Conservation (phyloP, 2,329 filamentous ascomycete genomes). For the Alternaria hordeiaustralica region DNA sequence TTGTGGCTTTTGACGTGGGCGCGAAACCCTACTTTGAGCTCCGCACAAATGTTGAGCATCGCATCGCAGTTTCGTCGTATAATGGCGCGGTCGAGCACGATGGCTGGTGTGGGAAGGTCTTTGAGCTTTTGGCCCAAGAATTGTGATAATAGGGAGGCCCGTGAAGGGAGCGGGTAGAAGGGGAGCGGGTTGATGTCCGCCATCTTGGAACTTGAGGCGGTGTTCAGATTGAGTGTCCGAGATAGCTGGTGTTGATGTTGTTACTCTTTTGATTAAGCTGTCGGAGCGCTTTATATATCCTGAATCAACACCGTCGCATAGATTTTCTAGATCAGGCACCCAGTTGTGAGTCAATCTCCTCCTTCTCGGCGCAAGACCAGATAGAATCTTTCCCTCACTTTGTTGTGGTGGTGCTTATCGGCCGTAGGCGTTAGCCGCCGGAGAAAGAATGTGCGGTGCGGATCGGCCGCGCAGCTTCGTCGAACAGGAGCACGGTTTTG, state of each 20-base stretch:
- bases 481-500: not conserved
- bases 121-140: conserved; percentile 67
- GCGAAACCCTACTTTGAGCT: conserved; percentile 70
- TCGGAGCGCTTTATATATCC: not conserved
- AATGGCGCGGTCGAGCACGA: conserved; percentile 71
- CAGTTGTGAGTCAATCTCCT: not conserved
- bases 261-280: not conserved
- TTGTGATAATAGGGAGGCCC: conserved; percentile 13
- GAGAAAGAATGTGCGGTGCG: conserved; percentile 10
- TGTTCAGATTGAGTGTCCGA: not conserved
- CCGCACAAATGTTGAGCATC: conserved; percentile 70
- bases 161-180: conserved; percentile 27
- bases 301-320: not conserved
- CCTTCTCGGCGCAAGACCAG: not conserved
- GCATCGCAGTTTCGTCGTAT: conserved; percentile 70
- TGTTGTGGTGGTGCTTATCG: not conserved
- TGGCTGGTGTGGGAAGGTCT: conserved; percentile 69
- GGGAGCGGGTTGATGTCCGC: not conserved
- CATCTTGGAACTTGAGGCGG: not conserved
- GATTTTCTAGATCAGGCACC: not conserved
- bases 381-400: conserved; percentile 1
- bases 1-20: conserved; percentile 88
- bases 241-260: not conserved
- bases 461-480: conserved; percentile 8
- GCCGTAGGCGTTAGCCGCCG: not conserved